Conservation (phyloP, 352 stramenopile genomes). For the Phytopythium oedochilum region DNA sequence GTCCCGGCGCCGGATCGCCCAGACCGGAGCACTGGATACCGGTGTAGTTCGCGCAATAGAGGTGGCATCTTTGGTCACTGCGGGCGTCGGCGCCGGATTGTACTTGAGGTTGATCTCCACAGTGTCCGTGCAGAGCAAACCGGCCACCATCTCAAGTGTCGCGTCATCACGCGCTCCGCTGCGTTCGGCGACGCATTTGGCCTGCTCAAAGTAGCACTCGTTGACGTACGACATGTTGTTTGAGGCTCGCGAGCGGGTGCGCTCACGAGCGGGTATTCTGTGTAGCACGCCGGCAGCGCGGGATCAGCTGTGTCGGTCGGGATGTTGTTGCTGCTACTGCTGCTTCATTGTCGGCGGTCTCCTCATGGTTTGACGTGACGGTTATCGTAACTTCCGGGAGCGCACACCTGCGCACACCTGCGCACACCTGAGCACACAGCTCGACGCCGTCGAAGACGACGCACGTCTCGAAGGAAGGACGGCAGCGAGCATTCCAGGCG, state of each 20-base stretch:
- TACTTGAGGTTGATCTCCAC: conserved; percentile 21
- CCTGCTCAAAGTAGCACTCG: conserved; percentile 44
- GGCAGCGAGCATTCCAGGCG: neutral
- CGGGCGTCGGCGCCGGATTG: conserved; percentile 13
- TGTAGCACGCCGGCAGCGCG: conserved; percentile 11
- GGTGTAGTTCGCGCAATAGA: neutral
- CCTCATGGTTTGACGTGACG: too few species aligned
- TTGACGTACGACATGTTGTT: conserved; percentile 45
- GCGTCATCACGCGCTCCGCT: conserved; percentile 3
- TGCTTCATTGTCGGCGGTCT: too few species aligned
- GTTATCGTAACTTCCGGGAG: conserved; percentile 32
- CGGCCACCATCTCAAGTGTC: conserved; percentile 13
- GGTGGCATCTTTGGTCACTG: neutral
- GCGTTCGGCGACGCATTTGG: conserved; percentile 20
- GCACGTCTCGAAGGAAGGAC: neutral
- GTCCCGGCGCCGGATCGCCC: conserved; percentile 36
- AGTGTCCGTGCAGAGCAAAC: conserved; percentile 25
- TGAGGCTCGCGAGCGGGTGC: conserved; percentile 43
- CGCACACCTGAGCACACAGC: too few species aligned
- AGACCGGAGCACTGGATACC: conserved; percentile 33
- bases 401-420: conserved; percentile 40
- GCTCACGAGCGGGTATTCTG: conserved; percentile 28
- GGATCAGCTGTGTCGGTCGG: neutral
- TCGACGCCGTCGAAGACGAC: conserved; percentile 17
- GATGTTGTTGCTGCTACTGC: too few species aligned